A percentile compares a stretch with the other conserved stretches of the same genome.
phyloP scores from a whole-genome alignment of 768 basidiomycete genomes.

The Xerocomellus chrysenteron region DNA sequence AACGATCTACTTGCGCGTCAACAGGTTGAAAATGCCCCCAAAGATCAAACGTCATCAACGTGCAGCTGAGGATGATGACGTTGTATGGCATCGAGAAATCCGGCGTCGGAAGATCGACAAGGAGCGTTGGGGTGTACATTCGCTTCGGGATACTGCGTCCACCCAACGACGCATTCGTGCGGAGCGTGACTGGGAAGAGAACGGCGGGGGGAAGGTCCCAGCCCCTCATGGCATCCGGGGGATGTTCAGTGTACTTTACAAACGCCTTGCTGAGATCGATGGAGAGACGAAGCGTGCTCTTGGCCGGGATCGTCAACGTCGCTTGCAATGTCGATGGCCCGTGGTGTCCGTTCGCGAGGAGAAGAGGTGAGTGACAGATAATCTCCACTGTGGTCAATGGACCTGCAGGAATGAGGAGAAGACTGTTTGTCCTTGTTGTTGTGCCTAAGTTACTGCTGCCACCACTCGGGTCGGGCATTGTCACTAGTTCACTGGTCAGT shows the following conservation, averaged over 20 bases:
- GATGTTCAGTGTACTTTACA: constrained; percentile 92
- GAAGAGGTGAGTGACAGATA: constrained; percentile 50
- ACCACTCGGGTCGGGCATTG: too few relatives aligned
- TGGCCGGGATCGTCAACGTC: constrained; percentile 65
- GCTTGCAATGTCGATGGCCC: constrained; percentile 72
- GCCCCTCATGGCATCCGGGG: constrained; percentile 91
- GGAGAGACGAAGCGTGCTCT: constrained; percentile 58
- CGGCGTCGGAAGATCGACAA: constrained; percentile 94
- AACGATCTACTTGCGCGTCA: constrained; percentile 81
- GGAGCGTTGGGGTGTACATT: constrained; percentile 78
- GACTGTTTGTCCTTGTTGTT: background rate
- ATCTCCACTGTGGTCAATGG: constrained; percentile 25
- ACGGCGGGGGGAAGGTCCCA: constrained; percentile 92
- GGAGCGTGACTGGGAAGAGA: constrained; percentile 41
- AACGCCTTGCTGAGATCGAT: constrained; percentile 83
- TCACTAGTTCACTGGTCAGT: too few relatives aligned
- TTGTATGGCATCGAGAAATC: constrained; percentile 99
- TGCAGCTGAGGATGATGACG: constrained; percentile 95
- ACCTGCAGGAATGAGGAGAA: too few relatives aligned
- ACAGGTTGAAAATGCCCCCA: constrained; percentile 84
- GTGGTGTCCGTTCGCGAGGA: constrained; percentile 16
- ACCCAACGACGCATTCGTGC: background rate
- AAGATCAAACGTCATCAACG: constrained; percentile 88
- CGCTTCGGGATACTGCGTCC: constrained; percentile 27
- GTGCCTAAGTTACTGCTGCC: too few relatives aligned